Percentiles rank a stretch among this genome's conserved stretches.
Evolutionary conservation across 176 grass and related monocot genomes (phyloP).

Genomic region (Carex scoparia): DNA sequence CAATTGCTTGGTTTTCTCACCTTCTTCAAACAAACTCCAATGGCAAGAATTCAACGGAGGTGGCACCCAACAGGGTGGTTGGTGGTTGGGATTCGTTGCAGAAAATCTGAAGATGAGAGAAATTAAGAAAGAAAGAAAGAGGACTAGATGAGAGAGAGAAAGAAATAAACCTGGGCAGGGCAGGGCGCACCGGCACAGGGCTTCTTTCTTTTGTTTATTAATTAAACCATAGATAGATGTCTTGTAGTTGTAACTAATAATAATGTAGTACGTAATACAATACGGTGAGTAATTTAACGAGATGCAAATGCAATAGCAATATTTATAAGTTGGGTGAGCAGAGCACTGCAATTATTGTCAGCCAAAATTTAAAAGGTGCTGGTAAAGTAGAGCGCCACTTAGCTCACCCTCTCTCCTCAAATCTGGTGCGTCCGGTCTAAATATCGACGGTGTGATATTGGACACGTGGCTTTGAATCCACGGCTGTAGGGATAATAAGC

Average conservation of each 20-base stretch:
- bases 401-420: not conserved
- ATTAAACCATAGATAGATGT: not conserved
- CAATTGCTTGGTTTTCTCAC: slow-evolving; percentile 22
- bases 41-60: slow-evolving; percentile 27
- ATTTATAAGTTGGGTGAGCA: not conserved
- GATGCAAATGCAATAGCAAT: not conserved
- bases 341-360: not conserved
- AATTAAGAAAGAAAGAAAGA: not conserved
- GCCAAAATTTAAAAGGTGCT: not conserved
- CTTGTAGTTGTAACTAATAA: slow-evolving; percentile 7
- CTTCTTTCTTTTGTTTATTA: not conserved
- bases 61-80: slow-evolving; percentile 22
- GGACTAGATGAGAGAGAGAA: not conserved
- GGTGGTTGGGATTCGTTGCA: slow-evolving; percentile 35
- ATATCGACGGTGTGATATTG: not conserved
- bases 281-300: slow-evolving; percentile 11
- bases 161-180: not conserved
- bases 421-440: not conserved
- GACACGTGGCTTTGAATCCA: not conserved
- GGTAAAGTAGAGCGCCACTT: slow-evolving; percentile 18
- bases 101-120: slow-evolving; percentile 21
- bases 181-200: too few relatives aligned
- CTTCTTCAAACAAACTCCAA: slow-evolving; percentile 28
- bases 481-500: not conserved
- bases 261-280: not conserved